Evolutionary conservation across 768 basidiomycete species (phyloP), one percentile per base, ranked within the genome.

Genomic region (Xerocomus brunneocitrinus): DNA sequence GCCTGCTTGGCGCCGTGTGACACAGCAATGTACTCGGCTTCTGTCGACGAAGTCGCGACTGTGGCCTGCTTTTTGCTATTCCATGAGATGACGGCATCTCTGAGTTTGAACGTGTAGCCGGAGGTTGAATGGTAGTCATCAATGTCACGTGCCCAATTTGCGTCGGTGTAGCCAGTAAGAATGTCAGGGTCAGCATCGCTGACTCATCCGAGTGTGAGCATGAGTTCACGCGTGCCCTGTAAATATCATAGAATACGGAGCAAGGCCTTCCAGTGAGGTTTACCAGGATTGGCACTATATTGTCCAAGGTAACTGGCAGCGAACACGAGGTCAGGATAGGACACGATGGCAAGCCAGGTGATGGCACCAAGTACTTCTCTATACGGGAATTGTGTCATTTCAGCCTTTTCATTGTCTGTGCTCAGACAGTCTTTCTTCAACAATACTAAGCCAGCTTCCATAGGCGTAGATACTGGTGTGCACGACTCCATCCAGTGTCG

Each of bases 11-110:
- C 24, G 6, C 40, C 14, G 16, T 50, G 49, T 2, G 65, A 56
- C 3, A 61, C 44, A 0, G 73, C 67, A 31, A 73, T 67, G 54
- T 77, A 76, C 54, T 78, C 73, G 3, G 73, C 67, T 51, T 76
- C 71, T 0, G 67, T 66, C 2, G 71, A 73, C 1, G 72, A 75
- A 1, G 67, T 59, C 0, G 73, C 65, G 0, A 75, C 64, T 2
- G 65, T 60, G 10, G 58, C 51, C 52, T 75, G 74, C 39, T 71
- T 70, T 38, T 59, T 59, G 7, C 68, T 62, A 1, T 58, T 64
- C 73, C 71, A 78, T 2, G 69, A 47, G 22, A 36, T 38, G 24
- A 8, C 5, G 1, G 35, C 47, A 27, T 38, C 35, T 1, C 34
- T 25, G 5, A 36, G 34, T n/a, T 9, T 36, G 35, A 48, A 48